Base-by-base conservation (phyloP, 164 flowering plant genomes). In the Sextonia rubra region DNA sequence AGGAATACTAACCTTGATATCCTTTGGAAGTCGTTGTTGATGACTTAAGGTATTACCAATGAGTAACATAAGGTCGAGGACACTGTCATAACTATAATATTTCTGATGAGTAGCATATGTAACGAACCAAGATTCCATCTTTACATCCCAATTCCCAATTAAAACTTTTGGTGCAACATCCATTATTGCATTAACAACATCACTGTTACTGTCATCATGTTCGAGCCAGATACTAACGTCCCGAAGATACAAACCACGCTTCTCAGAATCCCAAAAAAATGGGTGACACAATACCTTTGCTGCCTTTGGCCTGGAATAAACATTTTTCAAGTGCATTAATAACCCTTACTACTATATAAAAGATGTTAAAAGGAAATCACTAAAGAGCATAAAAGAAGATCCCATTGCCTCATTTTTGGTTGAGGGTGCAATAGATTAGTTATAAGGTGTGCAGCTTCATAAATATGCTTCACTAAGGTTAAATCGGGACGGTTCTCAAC, bases 371-470 rank as follows among this genome's bases (percentile, higher is more conserved):
- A 37, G 3, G 15, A 61, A 61, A 23, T 23, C 22, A 23, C 9
- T 26, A 64, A 30, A 14, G 6, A 12, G 17, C 7, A 37, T 25
- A 7, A 24, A 30, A 69, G 49, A 71, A 63, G 26, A 26, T 25
- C 49, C 20, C 1, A 72, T 48, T 83, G 85, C 90, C 94, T 91
- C 75, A 77, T 14, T 26, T 86, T 81, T 22, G 97, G 93, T 26
- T 85, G 72, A 26, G 91, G 83, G 71, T 91, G 70, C 61, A 91
- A 75, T n/a, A 91, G 83, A 58, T 48, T 73, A 18, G 84, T 74
- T 67, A 92, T 74, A 62, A 90, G 92, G 85, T 92, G 86, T 63
- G 80, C 70, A 68, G 93, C 97, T 84, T 92, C 97, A 47, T 93
- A 93, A 69, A 89, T 78, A 73, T 71, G 76, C 66, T 89, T 93